Evolutionary conservation across 1,139 yeast genomes (phyloP).

Genomic region (Lizanozyma gosingica): DNA sequence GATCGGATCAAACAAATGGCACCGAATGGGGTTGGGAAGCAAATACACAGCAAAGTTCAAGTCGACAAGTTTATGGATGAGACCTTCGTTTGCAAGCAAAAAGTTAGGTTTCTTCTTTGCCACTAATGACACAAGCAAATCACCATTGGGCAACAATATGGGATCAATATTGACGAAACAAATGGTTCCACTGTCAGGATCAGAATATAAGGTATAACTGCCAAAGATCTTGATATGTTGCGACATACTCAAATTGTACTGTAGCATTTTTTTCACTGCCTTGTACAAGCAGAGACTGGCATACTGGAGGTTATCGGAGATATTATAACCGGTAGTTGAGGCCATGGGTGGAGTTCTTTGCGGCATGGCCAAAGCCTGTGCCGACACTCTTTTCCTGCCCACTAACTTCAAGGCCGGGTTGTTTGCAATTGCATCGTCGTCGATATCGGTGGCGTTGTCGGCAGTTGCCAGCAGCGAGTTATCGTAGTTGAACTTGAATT

Average conservation of each 20-base stretch:
- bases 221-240: slow-evolving; percentile 27
- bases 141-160: slow-evolving; percentile 30
- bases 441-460: slow-evolving; percentile 11
- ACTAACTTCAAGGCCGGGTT: neutral
- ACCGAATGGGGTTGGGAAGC: neutral
- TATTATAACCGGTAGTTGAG: slow-evolving; percentile 1
- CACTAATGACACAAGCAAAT: slow-evolving; percentile 24
- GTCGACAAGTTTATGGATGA: neutral
- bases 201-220: slow-evolving; percentile 24
- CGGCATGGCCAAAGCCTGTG: neutral
- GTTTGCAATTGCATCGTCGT: slow-evolving; percentile 8
- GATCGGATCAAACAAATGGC: neutral
- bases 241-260: slow-evolving; percentile 23
- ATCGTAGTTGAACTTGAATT: slow-evolving; percentile 18
- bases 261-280: slow-evolving; percentile 32
- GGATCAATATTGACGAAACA: slow-evolving; percentile 29
- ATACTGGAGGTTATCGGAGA: slow-evolving; percentile 16
- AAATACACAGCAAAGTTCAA: neutral
- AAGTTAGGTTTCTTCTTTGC: slow-evolving; percentile 15
- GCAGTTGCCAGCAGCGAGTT: slow-evolving; percentile 14
- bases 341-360: neutral
- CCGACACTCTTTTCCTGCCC: neutral
- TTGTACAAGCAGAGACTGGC: slow-evolving; percentile 32
- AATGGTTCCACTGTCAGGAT: slow-evolving; percentile 7
- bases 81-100: slow-evolving; percentile 10